Conservation (phyloP, 2,329 filamentous ascomycete genomes). For the Epichloe sibirici region DNA sequence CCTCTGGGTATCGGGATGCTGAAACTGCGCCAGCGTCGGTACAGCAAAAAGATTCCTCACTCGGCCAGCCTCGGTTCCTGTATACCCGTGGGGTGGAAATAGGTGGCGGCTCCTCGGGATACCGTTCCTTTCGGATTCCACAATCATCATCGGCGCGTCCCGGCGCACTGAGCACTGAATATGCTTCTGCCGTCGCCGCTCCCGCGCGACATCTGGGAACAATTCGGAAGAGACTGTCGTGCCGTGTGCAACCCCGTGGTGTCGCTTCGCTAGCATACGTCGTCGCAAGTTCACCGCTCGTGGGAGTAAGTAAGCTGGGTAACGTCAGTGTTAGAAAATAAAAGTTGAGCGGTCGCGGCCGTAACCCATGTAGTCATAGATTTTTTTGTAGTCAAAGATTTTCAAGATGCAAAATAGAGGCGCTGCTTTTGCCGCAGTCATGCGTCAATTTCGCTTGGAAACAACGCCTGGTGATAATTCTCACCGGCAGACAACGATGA, state of each 20-base stretch:
- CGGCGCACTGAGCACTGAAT: not conserved
- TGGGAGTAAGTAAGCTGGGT: not conserved
- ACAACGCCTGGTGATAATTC: not conserved
- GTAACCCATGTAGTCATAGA: constrained; percentile 7
- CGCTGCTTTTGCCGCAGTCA: not conserved
- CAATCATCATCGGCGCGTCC: not conserved
- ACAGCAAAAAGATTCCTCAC: not conserved
- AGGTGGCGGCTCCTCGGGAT: not conserved
- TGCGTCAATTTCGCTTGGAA: not conserved
- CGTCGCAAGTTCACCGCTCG: not conserved
- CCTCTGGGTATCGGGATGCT: not conserved
- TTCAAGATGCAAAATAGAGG: not conserved
- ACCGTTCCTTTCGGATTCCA: not conserved
- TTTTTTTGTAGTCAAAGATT: not conserved
- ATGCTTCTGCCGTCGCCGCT: not conserved
- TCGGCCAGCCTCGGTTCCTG: not conserved
- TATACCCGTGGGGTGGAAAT: not conserved
- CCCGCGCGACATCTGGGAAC: not conserved
- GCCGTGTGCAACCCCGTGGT: not conserved
- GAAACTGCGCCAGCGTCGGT: not conserved
- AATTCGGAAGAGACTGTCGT: not conserved
- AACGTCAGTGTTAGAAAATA: not conserved
- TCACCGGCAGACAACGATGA: not conserved
- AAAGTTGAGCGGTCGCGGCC: not conserved
- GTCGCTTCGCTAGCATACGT: not conserved